phyloP scores from a whole-genome alignment of 2,329 filamentous ascomycete species.

The Colletotrichum liriopes region DNA sequence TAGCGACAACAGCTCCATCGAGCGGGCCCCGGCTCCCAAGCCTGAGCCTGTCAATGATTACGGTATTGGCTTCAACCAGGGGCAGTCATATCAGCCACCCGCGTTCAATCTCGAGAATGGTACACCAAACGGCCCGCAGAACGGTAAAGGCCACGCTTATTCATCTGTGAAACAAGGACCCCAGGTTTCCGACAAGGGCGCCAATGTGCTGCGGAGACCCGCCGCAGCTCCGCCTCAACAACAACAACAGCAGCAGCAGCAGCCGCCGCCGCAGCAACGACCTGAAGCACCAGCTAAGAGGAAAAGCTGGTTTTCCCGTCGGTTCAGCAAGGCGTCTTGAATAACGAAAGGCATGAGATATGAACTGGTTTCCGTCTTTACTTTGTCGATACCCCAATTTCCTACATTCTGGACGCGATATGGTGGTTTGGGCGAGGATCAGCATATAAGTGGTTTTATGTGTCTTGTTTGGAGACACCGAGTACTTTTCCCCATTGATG shows the following conservation, averaged over 20 bases:
- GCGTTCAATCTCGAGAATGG: slow-evolving; percentile 49
- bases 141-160: slow-evolving; percentile 12
- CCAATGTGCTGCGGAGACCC: slow-evolving; percentile 47
- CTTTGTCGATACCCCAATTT: slow-evolving; percentile 45
- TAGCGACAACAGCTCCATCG: slow-evolving; percentile 93
- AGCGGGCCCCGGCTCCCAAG: slow-evolving; percentile 75
- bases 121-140: slow-evolving; percentile 11
- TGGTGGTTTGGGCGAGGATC: slow-evolving; percentile 13
- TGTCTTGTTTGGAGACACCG: slow-evolving; percentile 4
- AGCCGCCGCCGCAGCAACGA: slow-evolving; percentile 46
- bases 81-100: slow-evolving; percentile 59
- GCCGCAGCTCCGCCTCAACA: slow-evolving; percentile 43
- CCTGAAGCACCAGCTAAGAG: slow-evolving; percentile 75
- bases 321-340: slow-evolving; percentile 77
- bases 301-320: slow-evolving; percentile 90
- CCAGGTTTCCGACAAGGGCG: slow-evolving; percentile 13
- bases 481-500: not conserved
- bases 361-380: slow-evolving; percentile 8
- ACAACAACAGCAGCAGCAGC: slow-evolving; percentile 45
- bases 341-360: slow-evolving; percentile 21
- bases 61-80: slow-evolving; percentile 71
- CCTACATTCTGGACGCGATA: slow-evolving; percentile 22
- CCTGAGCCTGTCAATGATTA: slow-evolving; percentile 73
- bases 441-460: not conserved
- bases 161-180: slow-evolving; percentile 26